Base-by-base conservation (phyloP, 148 eudicot genomes). In the Beta vulgaris region DNA sequence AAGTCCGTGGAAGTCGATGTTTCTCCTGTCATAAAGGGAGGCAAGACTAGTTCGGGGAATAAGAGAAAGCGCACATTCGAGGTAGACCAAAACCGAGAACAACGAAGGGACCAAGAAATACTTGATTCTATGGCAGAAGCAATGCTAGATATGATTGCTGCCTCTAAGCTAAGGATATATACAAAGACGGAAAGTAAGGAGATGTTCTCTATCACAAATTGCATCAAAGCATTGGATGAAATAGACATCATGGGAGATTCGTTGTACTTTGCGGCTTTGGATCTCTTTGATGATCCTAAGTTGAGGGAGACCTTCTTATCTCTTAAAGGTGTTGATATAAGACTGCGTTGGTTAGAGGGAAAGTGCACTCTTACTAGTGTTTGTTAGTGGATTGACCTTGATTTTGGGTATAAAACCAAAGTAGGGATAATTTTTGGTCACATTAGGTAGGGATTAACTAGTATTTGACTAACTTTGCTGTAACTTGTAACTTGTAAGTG, bases 31-130 rank as follows among this genome's bases (percentile, higher is more conserved):
- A 73, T 81, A 69, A 82, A 79, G 29, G 42, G 55, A 25, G 83
- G 43, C 35, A 87, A 79, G 75, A 82, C 31, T 28, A 42, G 40
- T 21, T 32, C 76, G 35, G 88, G 82, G 46, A 82, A 67, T 54
- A 89, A 89, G 81, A 85, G 90, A 79, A 91, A 91, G 82, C 88
- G 85, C n/a, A 25, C 87, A 15, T 55, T 76, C 16, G 93, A 88
- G 13, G 58, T 39, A 8, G 77, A 72, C 19, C 69, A 86, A 40
- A 28, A 13, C 29, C 84, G 53, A 31, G 79, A 79, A 60, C 73
- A 63, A 67, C 67, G 14, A 59, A 79, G 69, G 59, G 84, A 84
- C 71, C 81, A 82, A 62, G 86, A 86, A 68, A 15, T 79, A 65
- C 55, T 73, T 7, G 84, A 84, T 61, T 63, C 81, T 1, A 91